Conservation (phyloP, 176 grass and related monocot species). For the Aegilops bicornis region DNA sequence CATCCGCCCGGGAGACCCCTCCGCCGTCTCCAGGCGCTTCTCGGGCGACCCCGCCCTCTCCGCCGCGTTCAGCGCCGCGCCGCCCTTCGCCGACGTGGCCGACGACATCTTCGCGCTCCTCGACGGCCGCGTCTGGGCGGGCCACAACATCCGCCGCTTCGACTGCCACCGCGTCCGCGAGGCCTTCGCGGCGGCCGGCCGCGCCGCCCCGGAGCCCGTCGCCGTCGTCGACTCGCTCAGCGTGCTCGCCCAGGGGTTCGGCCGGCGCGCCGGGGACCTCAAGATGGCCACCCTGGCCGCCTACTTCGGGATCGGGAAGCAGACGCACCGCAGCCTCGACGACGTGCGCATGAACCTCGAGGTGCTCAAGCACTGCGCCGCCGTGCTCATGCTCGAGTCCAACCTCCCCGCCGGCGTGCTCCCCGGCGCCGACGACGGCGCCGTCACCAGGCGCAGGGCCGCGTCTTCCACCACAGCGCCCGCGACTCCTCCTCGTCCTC, state of each 20-base stretch:
- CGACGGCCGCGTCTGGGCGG: constrained; percentile 84
- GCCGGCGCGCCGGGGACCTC: constrained; percentile 85
- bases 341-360: constrained; percentile 95
- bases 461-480: neutral
- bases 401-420: constrained; percentile 64
- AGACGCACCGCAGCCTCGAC: constrained; percentile 91
- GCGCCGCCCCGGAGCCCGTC: constrained; percentile 50
- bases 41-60: neutral
- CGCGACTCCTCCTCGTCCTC: neutral
- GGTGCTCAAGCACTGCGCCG: constrained; percentile 96
- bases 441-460: constrained; percentile 47
- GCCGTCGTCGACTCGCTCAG: constrained; percentile 74
- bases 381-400: constrained; percentile 81
- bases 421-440: neutral
- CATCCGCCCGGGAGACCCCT: constrained; percentile 47
- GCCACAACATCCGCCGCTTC: constrained; percentile 92
- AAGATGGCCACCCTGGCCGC: constrained; percentile 97
- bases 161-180: constrained; percentile 81
- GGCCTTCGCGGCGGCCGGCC: constrained; percentile 65
- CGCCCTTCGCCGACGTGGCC: constrained; percentile 61
- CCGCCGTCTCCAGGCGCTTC: constrained; percentile 53
- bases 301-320: constrained; percentile 87
- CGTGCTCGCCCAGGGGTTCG: constrained; percentile 54
- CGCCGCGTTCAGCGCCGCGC: constrained; percentile 45
- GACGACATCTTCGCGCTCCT: constrained; percentile 66